Evolutionary conservation across 768 basidiomycete species (phyloP).

Genomic region (Symmetrospora coprosmae): DNA sequence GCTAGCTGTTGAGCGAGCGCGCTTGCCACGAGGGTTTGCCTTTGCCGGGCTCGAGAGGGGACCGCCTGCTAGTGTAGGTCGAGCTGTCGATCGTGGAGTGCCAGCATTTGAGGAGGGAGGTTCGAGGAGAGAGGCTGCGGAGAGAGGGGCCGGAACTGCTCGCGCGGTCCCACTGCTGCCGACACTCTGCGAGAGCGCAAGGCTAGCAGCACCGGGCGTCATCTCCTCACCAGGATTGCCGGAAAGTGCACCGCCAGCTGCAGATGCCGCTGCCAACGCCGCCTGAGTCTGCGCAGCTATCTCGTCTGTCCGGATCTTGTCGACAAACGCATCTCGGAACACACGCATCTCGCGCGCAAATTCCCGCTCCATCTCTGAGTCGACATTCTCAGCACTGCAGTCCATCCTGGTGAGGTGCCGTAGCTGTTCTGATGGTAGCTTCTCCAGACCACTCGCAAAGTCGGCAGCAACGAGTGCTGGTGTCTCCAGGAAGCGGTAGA

Average conservation of each 20-base stretch:
- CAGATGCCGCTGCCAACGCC: constrained; percentile 1
- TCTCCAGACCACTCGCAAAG: constrained; percentile 39
- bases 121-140: not conserved
- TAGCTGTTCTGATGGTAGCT: constrained; percentile 47
- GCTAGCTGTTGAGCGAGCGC: too few relatives aligned
- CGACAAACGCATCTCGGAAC: constrained; percentile 52
- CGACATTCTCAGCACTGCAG: constrained; percentile 55
- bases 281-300: too few relatives aligned
- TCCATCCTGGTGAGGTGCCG: constrained; percentile 43
- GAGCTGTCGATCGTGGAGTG: too few relatives aligned
- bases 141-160: not conserved
- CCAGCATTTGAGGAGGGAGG: too few relatives aligned
- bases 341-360: constrained; percentile 65
- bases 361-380: constrained; percentile 59
- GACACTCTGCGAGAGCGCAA: not conserved
- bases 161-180: not conserved
- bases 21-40: too few relatives aligned
- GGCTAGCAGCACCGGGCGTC: not conserved
- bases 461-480: constrained; percentile 58
- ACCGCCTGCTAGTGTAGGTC: too few relatives aligned
- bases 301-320: constrained; percentile 28
- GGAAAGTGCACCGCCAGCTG: not conserved
- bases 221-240: not conserved
- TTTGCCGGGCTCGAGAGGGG: too few relatives aligned
- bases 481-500: constrained; percentile 66